These are phyloP conservation scores for Spongispora temasekensis DNA, from an alignment of 1,284 basidiomycete genomes.

Conservation along the genomic window DNA sequence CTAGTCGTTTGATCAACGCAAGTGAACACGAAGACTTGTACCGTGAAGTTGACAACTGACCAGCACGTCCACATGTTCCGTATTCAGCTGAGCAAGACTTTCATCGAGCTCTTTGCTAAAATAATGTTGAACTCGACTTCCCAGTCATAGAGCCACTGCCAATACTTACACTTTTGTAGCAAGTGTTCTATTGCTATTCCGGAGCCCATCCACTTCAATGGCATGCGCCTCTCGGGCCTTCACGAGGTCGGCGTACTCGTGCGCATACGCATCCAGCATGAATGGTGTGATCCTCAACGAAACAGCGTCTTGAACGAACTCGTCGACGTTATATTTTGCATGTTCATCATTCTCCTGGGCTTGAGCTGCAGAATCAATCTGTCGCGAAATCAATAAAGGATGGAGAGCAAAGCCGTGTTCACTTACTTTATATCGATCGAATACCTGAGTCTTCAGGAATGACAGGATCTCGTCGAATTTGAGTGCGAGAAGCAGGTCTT, in stretches of 20 bases:
- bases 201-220: slow-evolving; percentile 77
- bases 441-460: slow-evolving; percentile 80
- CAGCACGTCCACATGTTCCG: slow-evolving; percentile 76
- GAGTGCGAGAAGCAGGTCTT: slow-evolving; percentile 72
- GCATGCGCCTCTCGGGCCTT: slow-evolving; percentile 75
- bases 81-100: slow-evolving; percentile 75
- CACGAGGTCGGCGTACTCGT: slow-evolving; percentile 81
- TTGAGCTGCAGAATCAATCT: slow-evolving; percentile 30
- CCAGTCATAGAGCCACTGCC: not conserved
- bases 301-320: slow-evolving; percentile 85
- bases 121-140: slow-evolving; percentile 1
- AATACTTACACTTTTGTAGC: slow-evolving; percentile 73
- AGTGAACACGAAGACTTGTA: not conserved
- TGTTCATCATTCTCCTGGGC: slow-evolving; percentile 30
- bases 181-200: slow-evolving; percentile 78
- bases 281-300: slow-evolving; percentile 85
- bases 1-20: slow-evolving; percentile 40
- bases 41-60: slow-evolving; percentile 41
- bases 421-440: slow-evolving; percentile 76
- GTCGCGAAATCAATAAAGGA: not conserved
- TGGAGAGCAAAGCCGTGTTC: not conserved
- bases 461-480: slow-evolving; percentile 89
- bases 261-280: slow-evolving; percentile 86
- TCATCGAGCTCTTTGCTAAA: slow-evolving; percentile 76
- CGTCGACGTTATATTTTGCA: slow-evolving; percentile 64